Conservation (phyloP, 2,329 filamentous ascomycete species). For the Aspergillus unguis region DNA sequence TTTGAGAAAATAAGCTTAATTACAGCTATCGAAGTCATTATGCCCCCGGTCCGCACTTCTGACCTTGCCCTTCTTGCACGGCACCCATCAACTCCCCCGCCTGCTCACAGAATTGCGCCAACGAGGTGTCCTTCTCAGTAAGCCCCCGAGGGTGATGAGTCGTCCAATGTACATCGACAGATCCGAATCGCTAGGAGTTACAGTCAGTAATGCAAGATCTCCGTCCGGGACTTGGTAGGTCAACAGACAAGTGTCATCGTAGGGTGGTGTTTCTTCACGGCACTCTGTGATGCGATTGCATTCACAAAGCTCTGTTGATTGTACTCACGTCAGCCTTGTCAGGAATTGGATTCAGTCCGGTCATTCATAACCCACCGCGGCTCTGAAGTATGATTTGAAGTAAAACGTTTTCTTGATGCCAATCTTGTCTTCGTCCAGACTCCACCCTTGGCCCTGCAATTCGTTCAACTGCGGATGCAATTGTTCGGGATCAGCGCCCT, state of each 20-base stretch:
- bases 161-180: slow-evolving; percentile 40
- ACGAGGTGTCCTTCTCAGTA: slow-evolving; percentile 34
- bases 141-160: slow-evolving; percentile 41
- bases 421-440: slow-evolving; percentile 31
- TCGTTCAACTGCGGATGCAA: slow-evolving; percentile 22
- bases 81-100: slow-evolving; percentile 33
- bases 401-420: slow-evolving; percentile 38
- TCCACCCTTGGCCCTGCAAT: slow-evolving; percentile 32
- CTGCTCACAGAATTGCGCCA: slow-evolving; percentile 39
- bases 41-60: slow-evolving; percentile 26
- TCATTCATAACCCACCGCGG: slow-evolving; percentile 18
- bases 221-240: neutral
- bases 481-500: slow-evolving; percentile 28
- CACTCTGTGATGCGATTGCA: slow-evolving; percentile 36
- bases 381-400: slow-evolving; percentile 40
- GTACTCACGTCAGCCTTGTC: neutral
- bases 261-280: slow-evolving; percentile 38
- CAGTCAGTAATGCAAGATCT: slow-evolving; percentile 6
- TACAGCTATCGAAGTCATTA: neutral
- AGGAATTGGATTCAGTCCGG: neutral
- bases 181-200: slow-evolving; percentile 31
- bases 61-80: slow-evolving; percentile 29
- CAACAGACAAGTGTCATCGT: slow-evolving; percentile 38
- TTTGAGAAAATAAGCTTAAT: neutral
- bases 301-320: slow-evolving; percentile 34